Evolutionary conservation across 2,329 filamentous ascomycete species (phyloP), one percentile per base, ranked within the genome.

Genomic region (Bipolaris sorokiniana): DNA sequence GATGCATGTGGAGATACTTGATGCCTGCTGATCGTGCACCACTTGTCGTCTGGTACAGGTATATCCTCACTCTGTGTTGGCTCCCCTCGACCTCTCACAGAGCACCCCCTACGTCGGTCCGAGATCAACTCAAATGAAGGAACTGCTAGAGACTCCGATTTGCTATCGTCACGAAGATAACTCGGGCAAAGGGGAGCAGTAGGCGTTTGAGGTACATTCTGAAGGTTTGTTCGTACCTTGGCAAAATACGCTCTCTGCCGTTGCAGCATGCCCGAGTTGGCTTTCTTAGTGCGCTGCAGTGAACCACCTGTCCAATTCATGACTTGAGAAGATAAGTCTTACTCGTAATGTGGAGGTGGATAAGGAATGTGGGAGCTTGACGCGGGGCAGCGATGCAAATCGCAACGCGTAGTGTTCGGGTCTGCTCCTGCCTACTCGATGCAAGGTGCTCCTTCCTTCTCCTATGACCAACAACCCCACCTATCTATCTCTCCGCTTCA

Each of bases 261-360:
- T 54, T 78, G 74, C 3, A 74, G 31, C 15, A 72, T 63, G 15
- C 73, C 68, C 52, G 75, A 76, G 55, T 71, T 71, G 28, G 71
- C 73, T 46, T 73, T 74, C 49, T 71, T 76, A 26, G 68, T 74
- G 48, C 76, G 72, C 57, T 76, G 77, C 31, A 79, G 63, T 26
- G 73, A 75, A 4, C 81, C 81, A 26, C 81, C 81, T 0, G 79
- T 82, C 81, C 81, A 83, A 53, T 82, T 81, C 81, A 83, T 82
- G 13, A 38, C 44, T 34, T 36, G 2, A 13, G 22, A 11, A 15
- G 23, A 28, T 28, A 26, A 3, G 7, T 5, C 10, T 4, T 41
- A 20, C 40, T 18, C 20, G n/a, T 6, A 10, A 31, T 16, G 23
- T 51, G 16, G 16, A n/a, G 20, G 16, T 42, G 50, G 23, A 18